Evolutionary conservation across 306 rosid species (phyloP), one percentile per base, ranked within the genome.

Genomic region (Cucurbita maxima): DNA sequence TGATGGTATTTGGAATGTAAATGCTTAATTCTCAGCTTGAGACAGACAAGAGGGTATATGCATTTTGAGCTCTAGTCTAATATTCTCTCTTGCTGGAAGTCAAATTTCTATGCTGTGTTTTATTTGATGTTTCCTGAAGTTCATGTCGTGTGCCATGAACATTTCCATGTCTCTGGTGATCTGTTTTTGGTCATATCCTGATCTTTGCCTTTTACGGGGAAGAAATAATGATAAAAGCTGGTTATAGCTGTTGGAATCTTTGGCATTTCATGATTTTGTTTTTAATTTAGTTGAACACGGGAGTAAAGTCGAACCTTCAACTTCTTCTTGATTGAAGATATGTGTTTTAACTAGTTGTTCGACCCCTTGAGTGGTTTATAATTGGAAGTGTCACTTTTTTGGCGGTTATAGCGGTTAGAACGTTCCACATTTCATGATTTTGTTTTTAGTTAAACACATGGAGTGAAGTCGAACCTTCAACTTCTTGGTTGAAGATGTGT

Each of bases 1-100:
- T 41, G 61, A 40, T 57, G 18, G 54, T 52, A 74, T 45, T 43
- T 9, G 45, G 73, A 20, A 47, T 74, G 77, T 74, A 74, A 74
- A 59, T 74, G 77, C 70, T 73, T 48, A 40, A 37, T 48, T 62
- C 67, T 61, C 48, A 25, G 43, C 78, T 38, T 45, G 53, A 19
- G 73, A 52, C 52, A n/a, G 36, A 37, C 41, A 30, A 47, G 18
- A 40, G 45, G 18, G 48, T 55, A 75, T 63, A 63, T 18, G 41
- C 56, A 63, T 62, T 75, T 38, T 48, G 54, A 5, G 71, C 50
- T 59, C 50, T 59, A 14, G 16, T 25, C 20, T 55, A 22, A 50
- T 51, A 18, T 62, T 36, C 61, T 30, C 45, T 12, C 12, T 22
- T 41, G 57, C 73, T 66, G 72, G 55, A 66, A 66, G n/a, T 44